These are phyloP conservation scores for Debaryomycetaceae sp. DNA, from an alignment of 1,139 yeast species.

Conservation along the genomic window DNA sequence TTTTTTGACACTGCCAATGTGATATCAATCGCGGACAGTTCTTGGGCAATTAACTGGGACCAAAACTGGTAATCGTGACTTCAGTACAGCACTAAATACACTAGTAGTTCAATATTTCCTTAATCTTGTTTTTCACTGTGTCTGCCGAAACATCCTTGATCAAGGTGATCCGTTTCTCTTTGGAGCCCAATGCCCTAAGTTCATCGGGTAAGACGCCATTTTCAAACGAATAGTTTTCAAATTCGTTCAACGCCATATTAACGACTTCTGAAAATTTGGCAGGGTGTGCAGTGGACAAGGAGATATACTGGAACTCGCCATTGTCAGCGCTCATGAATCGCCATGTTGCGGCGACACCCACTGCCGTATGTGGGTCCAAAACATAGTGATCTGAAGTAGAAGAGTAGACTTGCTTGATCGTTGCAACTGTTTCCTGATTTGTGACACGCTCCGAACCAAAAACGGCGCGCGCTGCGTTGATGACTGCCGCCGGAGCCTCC, in stretches of 20 bases:
- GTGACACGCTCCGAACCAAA: conserved; percentile 75
- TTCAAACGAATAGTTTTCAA: conserved; percentile 74
- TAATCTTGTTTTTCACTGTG: conserved; percentile 63
- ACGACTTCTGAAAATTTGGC: conserved; percentile 98
- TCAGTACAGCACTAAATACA: neutral
- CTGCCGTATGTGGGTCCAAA: conserved; percentile 93
- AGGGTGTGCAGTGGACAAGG: conserved; percentile 95
- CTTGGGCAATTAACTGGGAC: no score
- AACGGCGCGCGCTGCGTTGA: conserved; percentile 53
- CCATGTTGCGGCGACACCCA: conserved; percentile 75
- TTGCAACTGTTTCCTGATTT: conserved; percentile 62
- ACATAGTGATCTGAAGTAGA: conserved; percentile 58
- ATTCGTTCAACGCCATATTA: conserved; percentile 56
- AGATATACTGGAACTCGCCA: conserved; percentile 44
- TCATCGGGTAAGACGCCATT: conserved; percentile 83
- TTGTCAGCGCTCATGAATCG: conserved; percentile 43
- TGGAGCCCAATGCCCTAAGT: conserved; percentile 56
- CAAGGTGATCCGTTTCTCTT: conserved; percentile 67
- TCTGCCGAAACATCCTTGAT: conserved; percentile 67
- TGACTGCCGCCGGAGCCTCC: conserved; percentile 53
- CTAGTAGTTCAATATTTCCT: conserved; percentile 40
- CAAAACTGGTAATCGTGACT: no score
- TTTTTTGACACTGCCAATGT: no score
- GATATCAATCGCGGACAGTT: neutral
- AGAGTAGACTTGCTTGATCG: conserved; percentile 62